Percentiles rank a stretch among this genome's conserved stretches.
These are phyloP conservation scores for Aspergillus niger DNA, from an alignment of 2,329 filamentous ascomycete genomes.

Conservation along the genomic window DNA sequence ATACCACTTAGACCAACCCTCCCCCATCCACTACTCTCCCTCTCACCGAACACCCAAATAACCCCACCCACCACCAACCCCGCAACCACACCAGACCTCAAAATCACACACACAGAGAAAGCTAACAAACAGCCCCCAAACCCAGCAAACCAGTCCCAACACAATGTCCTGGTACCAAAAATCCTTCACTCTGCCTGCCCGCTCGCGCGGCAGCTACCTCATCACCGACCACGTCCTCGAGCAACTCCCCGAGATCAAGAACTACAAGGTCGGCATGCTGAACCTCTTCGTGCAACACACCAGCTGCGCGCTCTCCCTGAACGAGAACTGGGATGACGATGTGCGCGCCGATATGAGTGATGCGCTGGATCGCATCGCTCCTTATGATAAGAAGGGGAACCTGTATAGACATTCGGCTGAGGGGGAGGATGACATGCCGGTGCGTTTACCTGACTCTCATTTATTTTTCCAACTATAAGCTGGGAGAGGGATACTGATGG, in stretches of 20 bases:
- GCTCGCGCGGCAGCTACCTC: conserved; percentile 82
- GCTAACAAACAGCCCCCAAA: not conserved
- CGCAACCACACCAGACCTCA: not conserved
- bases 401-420: conserved; percentile 87
- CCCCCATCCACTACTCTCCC: not conserved
- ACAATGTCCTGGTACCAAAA: conserved; percentile 78
- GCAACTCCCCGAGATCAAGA: conserved; percentile 74
- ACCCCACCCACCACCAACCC: conserved; percentile 23
- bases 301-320: conserved; percentile 83
- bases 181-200: conserved; percentile 74
- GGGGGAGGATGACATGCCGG: conserved; percentile 91
- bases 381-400: conserved; percentile 72
- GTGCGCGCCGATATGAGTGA: conserved; percentile 94
- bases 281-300: conserved; percentile 96
- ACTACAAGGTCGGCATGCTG: conserved; percentile 83
- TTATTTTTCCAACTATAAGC: not conserved
- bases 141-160: not conserved
- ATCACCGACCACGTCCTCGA: conserved; percentile 74
- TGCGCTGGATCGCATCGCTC: conserved; percentile 85
- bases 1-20: not conserved
- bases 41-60: conserved; percentile 18
- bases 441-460: conserved; percentile 48
- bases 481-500: not conserved
- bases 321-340: conserved; percentile 86
- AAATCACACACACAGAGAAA: conserved; percentile 4